phyloP scores from a whole-genome alignment of 768 basidiomycete genomes.

The Dioszegia crocea region DNA sequence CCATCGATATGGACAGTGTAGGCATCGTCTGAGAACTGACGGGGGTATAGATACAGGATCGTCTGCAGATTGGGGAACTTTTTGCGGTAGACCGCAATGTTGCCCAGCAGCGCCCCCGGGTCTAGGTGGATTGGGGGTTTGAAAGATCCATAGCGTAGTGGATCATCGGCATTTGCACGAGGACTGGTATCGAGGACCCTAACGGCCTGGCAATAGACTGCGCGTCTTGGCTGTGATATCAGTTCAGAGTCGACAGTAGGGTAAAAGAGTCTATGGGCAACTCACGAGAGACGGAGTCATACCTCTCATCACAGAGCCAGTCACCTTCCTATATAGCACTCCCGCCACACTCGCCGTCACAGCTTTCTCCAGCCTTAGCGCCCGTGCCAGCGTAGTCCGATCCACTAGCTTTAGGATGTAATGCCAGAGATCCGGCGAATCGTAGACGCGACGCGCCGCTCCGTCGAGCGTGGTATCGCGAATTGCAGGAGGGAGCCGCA shows the following conservation, averaged over 20 bases:
- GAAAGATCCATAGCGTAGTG: too few relatives aligned
- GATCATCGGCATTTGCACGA: too few relatives aligned
- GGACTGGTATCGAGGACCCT: too few relatives aligned
- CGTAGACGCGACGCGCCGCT: not conserved
- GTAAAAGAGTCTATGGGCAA: too few relatives aligned
- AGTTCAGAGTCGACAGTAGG: too few relatives aligned
- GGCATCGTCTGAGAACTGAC: not conserved
- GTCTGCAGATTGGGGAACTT: not conserved
- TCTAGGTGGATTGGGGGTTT: too few relatives aligned
- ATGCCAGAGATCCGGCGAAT: not conserved
- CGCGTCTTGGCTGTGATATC: not conserved
- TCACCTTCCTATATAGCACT: not conserved
- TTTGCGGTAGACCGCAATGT: not conserved
- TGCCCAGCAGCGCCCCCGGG: too few relatives aligned
- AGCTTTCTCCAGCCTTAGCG: not conserved
- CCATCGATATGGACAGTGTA: not conserved
- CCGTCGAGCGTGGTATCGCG: not conserved
- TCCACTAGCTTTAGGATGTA: not conserved
- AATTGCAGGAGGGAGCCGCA: too few relatives aligned
- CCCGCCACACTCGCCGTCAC: not conserved
- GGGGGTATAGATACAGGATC: not conserved
- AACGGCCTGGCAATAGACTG: not conserved
- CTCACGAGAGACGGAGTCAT: not conserved
- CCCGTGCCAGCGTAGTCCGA: not conserved
- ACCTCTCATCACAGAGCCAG: not conserved